Conservation (phyloP, 371 early-diverging fungal species). For the Mortierella sp. region DNA sequence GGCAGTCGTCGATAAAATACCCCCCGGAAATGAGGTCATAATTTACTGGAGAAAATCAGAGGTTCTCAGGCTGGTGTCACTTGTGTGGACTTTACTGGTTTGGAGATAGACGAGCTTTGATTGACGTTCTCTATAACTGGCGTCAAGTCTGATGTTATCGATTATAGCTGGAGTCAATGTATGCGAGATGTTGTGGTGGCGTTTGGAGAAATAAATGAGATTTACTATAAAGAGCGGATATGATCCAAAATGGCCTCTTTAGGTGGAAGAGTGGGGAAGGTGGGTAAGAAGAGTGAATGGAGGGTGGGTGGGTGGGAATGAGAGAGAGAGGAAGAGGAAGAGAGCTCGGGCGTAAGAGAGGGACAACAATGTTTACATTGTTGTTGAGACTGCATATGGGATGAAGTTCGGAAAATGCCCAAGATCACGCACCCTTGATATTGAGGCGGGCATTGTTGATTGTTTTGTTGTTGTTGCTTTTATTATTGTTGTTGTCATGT, state of each 20-base stretch:
- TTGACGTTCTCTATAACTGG: conserved; percentile 17
- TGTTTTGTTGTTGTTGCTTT: not conserved
- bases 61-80: not conserved
- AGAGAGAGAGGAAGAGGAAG: conserved; percentile 14
- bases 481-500: not conserved
- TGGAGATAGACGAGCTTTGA: not conserved
- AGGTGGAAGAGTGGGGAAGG: not conserved
- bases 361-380: conserved; percentile 2
- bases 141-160: conserved; percentile 4
- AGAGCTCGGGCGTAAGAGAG: conserved; percentile 11
- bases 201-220: not conserved
- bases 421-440: conserved; percentile 1
- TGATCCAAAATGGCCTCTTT: conserved; percentile 1
- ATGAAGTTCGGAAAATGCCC: no score
- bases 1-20: not conserved
- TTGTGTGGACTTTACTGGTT: not conserved
- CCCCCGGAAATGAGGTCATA: conserved; percentile 9
- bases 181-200: not conserved
- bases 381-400: conserved; percentile 8
- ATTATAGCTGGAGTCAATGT: not conserved
- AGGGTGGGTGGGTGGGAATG: not conserved
- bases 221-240: not conserved
- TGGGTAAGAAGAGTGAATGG: not conserved
- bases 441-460: not conserved
- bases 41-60: not conserved